Evolutionary conservation across 73 alveolate genomes (phyloP), one percentile per base, ranked within the genome.

Genomic region (Breviolum minutum): DNA sequence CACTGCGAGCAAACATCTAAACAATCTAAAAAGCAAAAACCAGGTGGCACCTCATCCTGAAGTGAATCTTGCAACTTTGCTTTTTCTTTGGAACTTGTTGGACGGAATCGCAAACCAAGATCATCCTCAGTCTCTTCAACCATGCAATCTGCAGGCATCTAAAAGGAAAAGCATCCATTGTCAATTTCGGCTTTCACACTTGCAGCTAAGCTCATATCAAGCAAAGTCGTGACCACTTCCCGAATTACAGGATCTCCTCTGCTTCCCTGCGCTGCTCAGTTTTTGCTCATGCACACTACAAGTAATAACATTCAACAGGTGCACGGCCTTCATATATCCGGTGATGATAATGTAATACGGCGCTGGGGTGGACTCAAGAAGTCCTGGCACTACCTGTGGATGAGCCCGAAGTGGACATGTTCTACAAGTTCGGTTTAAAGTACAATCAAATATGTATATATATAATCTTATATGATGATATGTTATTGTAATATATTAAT

Each of bases 341-440:
- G 86, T 40, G 97, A 92, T 92, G 88, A 92, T 48, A 19, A 92
- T 29, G 48, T 71, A 92, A 48, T 60, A 92, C 12, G 63, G 76
- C 17, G 88, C 80, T 92, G 97, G 90, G 17, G 76, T 54, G 2
- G 88, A 79, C 30, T 30, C 71, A 4, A 92, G 97, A 24, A 92
- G 89, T 40, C 60, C 89, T 13, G 97, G 90, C 90, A 92, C 89
- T 30, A 74, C 97, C 97, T 92, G 61, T n/a, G 60, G 73, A 17
- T 5, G 16, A 9, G 19, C 30, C 22, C 8, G 89, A 80, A 6
- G 5, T 22, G 7, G 14, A 3, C 81, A 30, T 77, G 86, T n/a
- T 77, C 86, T 0, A 22, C 77, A 68, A 22, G 77, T 22, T 17
- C 3, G 54, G 54, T 40, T 40, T 40, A 40, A 0, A 40, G 54